Evolutionary conservation across 495 filamentous ascomycete genomes (phyloP), one percentile per base, ranked within the genome.

Genomic region (Parathielavia appendiculata): DNA sequence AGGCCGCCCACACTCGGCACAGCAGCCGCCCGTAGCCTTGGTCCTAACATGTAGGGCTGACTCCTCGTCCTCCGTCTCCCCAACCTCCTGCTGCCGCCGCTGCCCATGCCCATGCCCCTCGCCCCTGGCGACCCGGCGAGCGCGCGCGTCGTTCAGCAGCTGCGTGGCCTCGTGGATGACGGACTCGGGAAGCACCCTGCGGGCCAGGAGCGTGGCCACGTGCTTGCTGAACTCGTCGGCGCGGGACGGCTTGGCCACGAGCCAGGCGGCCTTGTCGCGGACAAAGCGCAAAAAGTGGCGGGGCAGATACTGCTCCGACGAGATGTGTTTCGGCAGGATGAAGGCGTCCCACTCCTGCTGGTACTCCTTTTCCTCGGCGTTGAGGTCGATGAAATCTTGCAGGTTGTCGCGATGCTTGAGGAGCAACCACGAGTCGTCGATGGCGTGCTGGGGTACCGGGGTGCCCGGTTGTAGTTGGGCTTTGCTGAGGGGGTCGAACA

Each of bases 371-470:
- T 82, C 80, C 14, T 69, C 69, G 14, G 66, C 66, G 17, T 73
- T 69, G 12, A 81, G 67, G 58, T 81, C 80, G 43, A 68, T 71
- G 51, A 76, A 81, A 54, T 82, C 80, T 11, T 71, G 65, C 32
- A 81, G 74, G 53, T 70, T 74, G 50, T 81, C 76, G 23, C 75
- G 71, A 57, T 80, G 76, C 63, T 81, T 82, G 46, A 76, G 73
- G 7, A 76, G 62, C 11, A 82, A 69, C 80, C 79, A 82, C 35
- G 61, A 61, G 51, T 78, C 75, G 62, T 81, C 75, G 7, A 76
- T 65, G 2, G 64, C 65, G 26, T 70, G 69, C 22, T 73, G 66
- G 19, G 72, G 73, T 10, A 81, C 63, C 20, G 74, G 67, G 0
- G 70, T 67, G 35, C 78, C 79, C 3, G 77, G 73, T n/a, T 71